Percentiles rank a stretch among this genome's conserved stretches.
Evolutionary conservation across 2,329 filamentous ascomycete species (phyloP).

Genomic region (Lachnellula arida): DNA sequence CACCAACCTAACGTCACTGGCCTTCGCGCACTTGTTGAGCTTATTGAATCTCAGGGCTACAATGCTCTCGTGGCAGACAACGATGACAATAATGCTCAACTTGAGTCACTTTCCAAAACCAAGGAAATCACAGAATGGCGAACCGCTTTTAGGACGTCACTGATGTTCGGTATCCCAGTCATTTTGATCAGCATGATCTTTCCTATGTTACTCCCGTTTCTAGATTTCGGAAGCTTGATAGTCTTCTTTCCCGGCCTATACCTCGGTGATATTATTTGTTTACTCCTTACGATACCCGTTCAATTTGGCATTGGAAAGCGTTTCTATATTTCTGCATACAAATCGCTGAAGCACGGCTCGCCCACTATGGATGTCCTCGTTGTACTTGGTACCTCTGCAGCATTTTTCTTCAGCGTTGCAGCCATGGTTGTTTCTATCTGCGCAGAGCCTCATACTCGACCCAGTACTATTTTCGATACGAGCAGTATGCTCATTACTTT

Average conservation of each 20-base stretch:
- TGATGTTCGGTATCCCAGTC: constrained; percentile 82
- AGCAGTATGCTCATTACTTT: constrained; percentile 98
- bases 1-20: constrained; percentile 71
- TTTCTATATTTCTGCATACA: constrained; percentile 91
- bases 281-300: constrained; percentile 81
- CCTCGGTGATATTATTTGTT: constrained; percentile 80
- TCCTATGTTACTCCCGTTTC: constrained; percentile 71
- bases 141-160: constrained; percentile 70
- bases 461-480: constrained; percentile 91
- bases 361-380: constrained; percentile 98
- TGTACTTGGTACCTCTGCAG: constrained; percentile 86
- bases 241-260: constrained; percentile 70
- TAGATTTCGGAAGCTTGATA: constrained; percentile 71
- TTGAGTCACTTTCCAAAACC: constrained; percentile 93
- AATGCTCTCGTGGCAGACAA: constrained; percentile 87
- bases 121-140: constrained; percentile 94
- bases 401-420: constrained; percentile 91
- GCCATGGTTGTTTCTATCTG: constrained; percentile 80
- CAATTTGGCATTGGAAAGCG: constrained; percentile 95
- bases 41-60: constrained; percentile 75
- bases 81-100: constrained; percentile 93
- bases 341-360: constrained; percentile 82
- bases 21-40: constrained; percentile 75
- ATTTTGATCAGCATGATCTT: constrained; percentile 91
- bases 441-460: constrained; percentile 70